Base-by-base conservation (phyloP, 495 filamentous ascomycete genomes). In the Bathelium albidoporum region DNA sequence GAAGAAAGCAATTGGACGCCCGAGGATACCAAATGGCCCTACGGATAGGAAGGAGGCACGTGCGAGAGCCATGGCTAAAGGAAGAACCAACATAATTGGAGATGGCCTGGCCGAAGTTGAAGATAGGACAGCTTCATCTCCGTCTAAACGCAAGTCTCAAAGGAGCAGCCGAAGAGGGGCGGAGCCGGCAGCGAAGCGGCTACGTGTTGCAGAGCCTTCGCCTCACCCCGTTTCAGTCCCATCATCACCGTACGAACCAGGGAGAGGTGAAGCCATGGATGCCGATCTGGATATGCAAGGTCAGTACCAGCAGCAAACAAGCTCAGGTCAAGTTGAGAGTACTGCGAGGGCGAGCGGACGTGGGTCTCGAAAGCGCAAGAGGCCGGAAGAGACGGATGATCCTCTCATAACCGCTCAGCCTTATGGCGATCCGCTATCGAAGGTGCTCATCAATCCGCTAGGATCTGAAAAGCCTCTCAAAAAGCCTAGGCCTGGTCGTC, bases 11-110 rank as follows among this genome's bases (percentile, higher is more conserved):
- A 59, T 16, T 22, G 49, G 20, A 58, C 20, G 41, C 12, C 74
- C 18, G 68, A 76, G 26, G 71, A 79, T 61, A 74, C 69, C 7
- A 59, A 69, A 55, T 28, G 49, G 49, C 16, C 24, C 49, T 28
- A 29, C 49, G 0, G 16, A 29, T 20, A 12, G 24, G 9, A 55
- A 55, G 49, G 24, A 55, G 49, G 49, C 24, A 3, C 22, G 22
- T 29, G 49, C 49, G 9, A 55, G 16, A 55, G 24, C 9, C 44
- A n/a, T 5, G 10, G 49, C 24, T 55, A 10, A 29, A 28, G 1
- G 7, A 55, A 20, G 9, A 29, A 29, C 12, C 1, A 20, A 55
- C 5, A 24, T 2, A 55, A 20, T 0, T 9, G 24, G 29, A 9
- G 49, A 55, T 5, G 9, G 7, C 9, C 20, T 9, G 11, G 22